phyloP scores from a whole-genome alignment of 768 basidiomycete species.

The Saitozyma sp. region DNA sequence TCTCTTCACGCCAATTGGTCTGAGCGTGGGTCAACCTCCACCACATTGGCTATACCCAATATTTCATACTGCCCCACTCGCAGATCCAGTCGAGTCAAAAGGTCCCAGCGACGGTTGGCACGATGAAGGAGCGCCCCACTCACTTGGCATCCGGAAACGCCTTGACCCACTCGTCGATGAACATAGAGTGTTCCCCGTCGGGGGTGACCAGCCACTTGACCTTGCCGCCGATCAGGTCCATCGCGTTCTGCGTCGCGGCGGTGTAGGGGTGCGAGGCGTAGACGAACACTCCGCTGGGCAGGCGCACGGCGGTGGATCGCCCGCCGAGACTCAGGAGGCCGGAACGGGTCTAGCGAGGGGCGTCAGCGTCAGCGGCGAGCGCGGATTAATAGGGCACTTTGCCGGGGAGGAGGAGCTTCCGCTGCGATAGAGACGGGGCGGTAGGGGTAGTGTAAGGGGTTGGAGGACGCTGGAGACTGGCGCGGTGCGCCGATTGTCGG shows the following conservation, averaged over 20 bases:
- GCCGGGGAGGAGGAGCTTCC: no score
- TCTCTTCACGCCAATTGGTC: conserved; percentile 66
- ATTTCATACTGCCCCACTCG: no score
- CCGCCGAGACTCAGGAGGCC: conserved; percentile 75
- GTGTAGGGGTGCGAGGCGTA: conserved; percentile 76
- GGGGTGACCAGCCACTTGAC: conserved; percentile 53
- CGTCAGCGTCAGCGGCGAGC: background rate
- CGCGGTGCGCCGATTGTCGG: background rate
- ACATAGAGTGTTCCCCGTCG: conserved; percentile 53
- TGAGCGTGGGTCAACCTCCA: conserved; percentile 8
- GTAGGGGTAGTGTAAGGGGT: background rate
- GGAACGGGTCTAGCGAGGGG: conserved; percentile 59
- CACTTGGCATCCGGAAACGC: conserved; percentile 29
- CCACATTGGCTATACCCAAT: background rate
- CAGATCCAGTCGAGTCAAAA: no score
- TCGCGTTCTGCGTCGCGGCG: conserved; percentile 63
- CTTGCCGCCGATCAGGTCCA: conserved; percentile 62
- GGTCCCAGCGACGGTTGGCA: no score
- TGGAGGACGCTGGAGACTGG: no score
- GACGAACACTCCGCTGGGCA: conserved; percentile 68
- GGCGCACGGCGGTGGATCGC: conserved; percentile 74
- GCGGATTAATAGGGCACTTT: no score
- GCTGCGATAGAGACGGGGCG: background rate
- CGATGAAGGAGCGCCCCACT: conserved; percentile 8
- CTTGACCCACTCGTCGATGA: conserved; percentile 31